A percentile compares a stretch with the other conserved stretches of the same genome.
phyloP scores from a whole-genome alignment of 1,139 yeast genomes.

The Wickerhamomyces sp. region DNA sequence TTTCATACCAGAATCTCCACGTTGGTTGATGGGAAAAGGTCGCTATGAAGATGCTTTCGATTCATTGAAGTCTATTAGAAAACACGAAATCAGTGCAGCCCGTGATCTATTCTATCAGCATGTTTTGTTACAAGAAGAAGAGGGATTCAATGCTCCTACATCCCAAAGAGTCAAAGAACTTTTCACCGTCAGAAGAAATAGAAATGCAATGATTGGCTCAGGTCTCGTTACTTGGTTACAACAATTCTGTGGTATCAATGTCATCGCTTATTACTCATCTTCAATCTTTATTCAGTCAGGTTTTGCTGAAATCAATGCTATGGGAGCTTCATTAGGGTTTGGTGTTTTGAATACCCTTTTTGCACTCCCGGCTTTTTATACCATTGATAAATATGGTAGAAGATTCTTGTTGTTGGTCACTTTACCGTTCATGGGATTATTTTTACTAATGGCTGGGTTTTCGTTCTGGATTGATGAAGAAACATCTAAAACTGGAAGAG shows the following conservation, averaged over 20 bases:
- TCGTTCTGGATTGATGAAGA: conserved; percentile 64
- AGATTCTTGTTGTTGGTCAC: conserved; percentile 64
- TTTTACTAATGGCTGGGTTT: conserved; percentile 67
- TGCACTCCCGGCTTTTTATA: conserved; percentile 79
- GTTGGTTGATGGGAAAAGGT: conserved; percentile 72
- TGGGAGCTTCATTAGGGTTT: conserved; percentile 81
- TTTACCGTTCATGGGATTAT: conserved; percentile 69
- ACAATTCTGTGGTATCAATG: conserved; percentile 89
- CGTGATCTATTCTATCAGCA: conserved; percentile 72
- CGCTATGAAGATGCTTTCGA: conserved; percentile 54
- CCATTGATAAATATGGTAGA: conserved; percentile 79
- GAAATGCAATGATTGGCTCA: conserved; percentile 78
- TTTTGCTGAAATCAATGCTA: conserved; percentile 53
- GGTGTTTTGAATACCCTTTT: conserved; percentile 78
- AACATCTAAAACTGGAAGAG: conserved; percentile 42
- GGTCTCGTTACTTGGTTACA: conserved; percentile 87
- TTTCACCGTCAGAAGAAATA: conserved; percentile 69
- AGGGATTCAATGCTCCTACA: conserved; percentile 51
- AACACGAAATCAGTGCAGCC: conserved; percentile 57
- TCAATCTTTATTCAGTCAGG: conserved; percentile 68
- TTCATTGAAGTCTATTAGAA: conserved; percentile 46
- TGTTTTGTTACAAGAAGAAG: conserved; percentile 62
- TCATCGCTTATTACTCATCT: conserved; percentile 77
- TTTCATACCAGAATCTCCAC: conserved; percentile 72
- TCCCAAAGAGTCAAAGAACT: conserved; percentile 47